A percentile compares a stretch with the other conserved stretches of the same genome.
Conservation (phyloP, 441 rosid genomes). For the Brassica balearica region DNA sequence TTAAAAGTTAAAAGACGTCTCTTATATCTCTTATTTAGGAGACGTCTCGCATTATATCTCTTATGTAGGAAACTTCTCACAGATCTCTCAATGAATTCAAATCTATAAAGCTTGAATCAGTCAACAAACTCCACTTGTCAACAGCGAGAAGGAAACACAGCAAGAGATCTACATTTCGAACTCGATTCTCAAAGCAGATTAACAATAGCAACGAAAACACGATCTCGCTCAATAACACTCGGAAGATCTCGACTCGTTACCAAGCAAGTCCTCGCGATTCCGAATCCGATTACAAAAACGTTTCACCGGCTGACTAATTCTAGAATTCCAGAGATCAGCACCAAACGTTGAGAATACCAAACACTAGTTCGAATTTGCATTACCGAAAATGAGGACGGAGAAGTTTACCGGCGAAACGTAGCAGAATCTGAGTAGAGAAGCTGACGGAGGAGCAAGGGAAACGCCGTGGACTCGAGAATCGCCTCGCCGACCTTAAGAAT, state of each 20-base stretch:
- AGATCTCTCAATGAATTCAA: not conserved
- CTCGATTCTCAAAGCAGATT: not conserved
- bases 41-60: no score
- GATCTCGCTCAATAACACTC: constrained; percentile 36
- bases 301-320: not conserved
- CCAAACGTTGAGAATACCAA: not conserved
- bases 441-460: constrained; percentile 24
- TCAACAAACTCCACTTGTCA: constrained; percentile 19
- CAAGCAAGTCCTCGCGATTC: constrained; percentile 20
- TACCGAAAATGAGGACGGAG: not conserved
- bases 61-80: no score
- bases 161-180: constrained; percentile 37
- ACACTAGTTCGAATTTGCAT: constrained; percentile 17
- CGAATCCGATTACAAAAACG: constrained; percentile 17
- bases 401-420: constrained; percentile 26
- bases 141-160: not conserved
- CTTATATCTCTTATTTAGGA: no score
- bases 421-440: constrained; percentile 12
- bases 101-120: constrained; percentile 2
- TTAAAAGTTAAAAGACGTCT: no score
- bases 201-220: constrained; percentile 12
- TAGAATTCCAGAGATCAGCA: constrained; percentile 4
- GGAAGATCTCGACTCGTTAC: constrained; percentile 33
- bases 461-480: constrained; percentile 24
- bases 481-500: constrained; percentile 22